A percentile compares a stretch with the other conserved stretches of the same genome.
These are phyloP conservation scores for Umbelopsis sp. DNA, from an alignment of 192 early-diverging fungal species.

Conservation along the genomic window DNA sequence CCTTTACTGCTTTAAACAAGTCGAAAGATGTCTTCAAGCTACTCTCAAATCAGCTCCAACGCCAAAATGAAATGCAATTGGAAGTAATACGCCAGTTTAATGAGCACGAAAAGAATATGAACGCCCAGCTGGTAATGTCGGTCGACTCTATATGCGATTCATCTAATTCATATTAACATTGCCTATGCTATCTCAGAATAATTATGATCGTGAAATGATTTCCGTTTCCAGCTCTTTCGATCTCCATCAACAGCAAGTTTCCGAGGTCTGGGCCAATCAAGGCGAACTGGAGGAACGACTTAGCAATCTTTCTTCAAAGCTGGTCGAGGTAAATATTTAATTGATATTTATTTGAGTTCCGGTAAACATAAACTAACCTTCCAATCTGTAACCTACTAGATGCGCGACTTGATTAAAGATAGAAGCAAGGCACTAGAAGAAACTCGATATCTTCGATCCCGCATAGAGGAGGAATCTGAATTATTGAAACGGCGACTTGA, in stretches of 20 bases:
- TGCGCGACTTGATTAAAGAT: background rate
- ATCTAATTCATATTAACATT: background rate
- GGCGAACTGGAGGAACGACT: slow-evolving; percentile 15
- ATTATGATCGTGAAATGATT: slow-evolving; percentile 5
- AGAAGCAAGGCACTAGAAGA: slow-evolving; percentile 9
- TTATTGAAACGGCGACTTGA: slow-evolving; percentile 60
- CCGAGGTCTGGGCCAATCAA: slow-evolving; percentile 31
- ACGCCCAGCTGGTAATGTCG: slow-evolving; percentile 46
- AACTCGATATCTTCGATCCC: slow-evolving; percentile 40
- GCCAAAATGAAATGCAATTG: slow-evolving; percentile 86
- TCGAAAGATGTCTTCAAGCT: slow-evolving; percentile 70
- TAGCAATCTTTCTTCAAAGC: background rate
- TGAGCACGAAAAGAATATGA: slow-evolving; percentile 75
- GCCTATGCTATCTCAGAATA: slow-evolving; percentile 1
- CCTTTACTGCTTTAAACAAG: slow-evolving; percentile 77
- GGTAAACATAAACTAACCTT: background rate
- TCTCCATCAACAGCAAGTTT: slow-evolving; percentile 25
- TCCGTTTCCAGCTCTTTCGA: slow-evolving; percentile 19
- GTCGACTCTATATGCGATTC: background rate
- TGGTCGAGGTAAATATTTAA: slow-evolving; percentile 16
- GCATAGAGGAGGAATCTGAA: slow-evolving; percentile 70
- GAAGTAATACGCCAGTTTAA: slow-evolving; percentile 83
- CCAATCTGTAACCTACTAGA: background rate
- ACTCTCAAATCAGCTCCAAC: slow-evolving; percentile 71
- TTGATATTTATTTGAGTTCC: background rate